Evolutionary conservation across 2,329 filamentous ascomycete genomes (phyloP), one percentile per base, ranked within the genome.

Genomic region (Orbilia oligospora): DNA sequence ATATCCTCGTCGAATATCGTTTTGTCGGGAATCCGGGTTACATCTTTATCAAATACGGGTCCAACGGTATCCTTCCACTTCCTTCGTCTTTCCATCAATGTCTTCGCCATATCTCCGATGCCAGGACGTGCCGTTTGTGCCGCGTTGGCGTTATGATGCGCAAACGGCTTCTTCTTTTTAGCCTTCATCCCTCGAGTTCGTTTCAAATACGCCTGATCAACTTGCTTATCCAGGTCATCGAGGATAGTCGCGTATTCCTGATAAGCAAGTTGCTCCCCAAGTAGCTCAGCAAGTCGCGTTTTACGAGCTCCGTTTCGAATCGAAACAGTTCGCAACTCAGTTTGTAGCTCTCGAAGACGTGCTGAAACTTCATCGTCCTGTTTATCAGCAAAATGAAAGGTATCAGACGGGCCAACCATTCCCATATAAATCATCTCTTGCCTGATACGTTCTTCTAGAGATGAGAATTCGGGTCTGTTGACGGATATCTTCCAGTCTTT

Each of bases 191-290:
- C 97, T 56, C 96, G 91, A 30, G 95, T 98, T 24, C 96, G 92
- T 86, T 99, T 99, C 53, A 97, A 90, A 83, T 98, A 99, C 2
- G 96, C 95, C 65, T 93, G 91, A 83, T 98, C 94, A 49, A 98
- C 94, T 77, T 82, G 66, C 49, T 91, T 90, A 86, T 99, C 96
- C 22, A 99, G 90, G 84, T 99, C 96, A 83, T 99, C 96, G 64
- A 97, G 91, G 82, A 99, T 99, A 71, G 94, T 97, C 84, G 91
- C 92, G 86, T 97, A 99, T 84, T 99, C 96, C 83, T 99, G 96
- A 85, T 96, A 91, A 0, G 96, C 96, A 90, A 99, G 95, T 81
- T 93, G 91, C 84, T 97, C 94, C 82, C 94, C 92, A 6, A 96
- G 93, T 30, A 97, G 88, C 44, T 97, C 94, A 0, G 93, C 90